Evolutionary conservation across 2,329 filamentous ascomycete species (phyloP).

Genomic region (Celoporthe dispersa): DNA sequence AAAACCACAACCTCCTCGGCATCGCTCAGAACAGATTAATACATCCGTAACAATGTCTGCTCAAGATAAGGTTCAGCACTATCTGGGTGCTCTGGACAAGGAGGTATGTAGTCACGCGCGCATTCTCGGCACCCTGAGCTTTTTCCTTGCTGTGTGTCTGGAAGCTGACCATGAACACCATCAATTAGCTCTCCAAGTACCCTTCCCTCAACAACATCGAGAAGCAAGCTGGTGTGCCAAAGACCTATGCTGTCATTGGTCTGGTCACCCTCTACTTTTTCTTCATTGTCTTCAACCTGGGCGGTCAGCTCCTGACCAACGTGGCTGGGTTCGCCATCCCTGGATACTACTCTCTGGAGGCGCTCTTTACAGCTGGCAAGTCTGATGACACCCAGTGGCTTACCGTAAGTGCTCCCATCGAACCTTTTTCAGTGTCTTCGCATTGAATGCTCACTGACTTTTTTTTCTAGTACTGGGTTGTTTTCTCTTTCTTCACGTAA

Average conservation of each 20-base stretch:
- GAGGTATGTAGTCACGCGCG: conserved; percentile 61
- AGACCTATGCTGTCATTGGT: conserved; percentile 82
- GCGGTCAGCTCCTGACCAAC: conserved; percentile 86
- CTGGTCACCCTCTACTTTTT: conserved; percentile 82
- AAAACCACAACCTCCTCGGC: conserved; percentile 29
- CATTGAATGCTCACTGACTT: conserved; percentile 40
- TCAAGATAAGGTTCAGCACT: conserved; percentile 77
- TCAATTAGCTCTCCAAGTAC: conserved; percentile 78
- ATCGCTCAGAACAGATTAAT: conserved; percentile 9
- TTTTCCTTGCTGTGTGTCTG: conserved; percentile 2
- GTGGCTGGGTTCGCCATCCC: conserved; percentile 82
- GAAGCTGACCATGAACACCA: conserved; percentile 26
- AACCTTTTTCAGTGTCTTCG: conserved; percentile 12
- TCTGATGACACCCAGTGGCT: conserved; percentile 82
- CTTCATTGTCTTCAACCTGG: conserved; percentile 91
- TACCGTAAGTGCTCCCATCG: conserved; percentile 57
- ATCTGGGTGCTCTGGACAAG: conserved; percentile 79
- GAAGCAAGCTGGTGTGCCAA: conserved; percentile 80
- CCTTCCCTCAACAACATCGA: conserved; percentile 82
- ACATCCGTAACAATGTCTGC: conserved; percentile 64
- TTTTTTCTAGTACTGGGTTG: conserved; percentile 76
- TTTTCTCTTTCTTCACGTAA: conserved; percentile 78
- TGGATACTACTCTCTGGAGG: conserved; percentile 81
- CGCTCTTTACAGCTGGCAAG: conserved; percentile 73
- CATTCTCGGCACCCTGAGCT: conserved; percentile 5